A percentile compares a stretch with the other conserved stretches of the same genome.
Evolutionary conservation across 176 grass and related monocot species (phyloP).

Genomic region (Bonia amplexicaulis): DNA sequence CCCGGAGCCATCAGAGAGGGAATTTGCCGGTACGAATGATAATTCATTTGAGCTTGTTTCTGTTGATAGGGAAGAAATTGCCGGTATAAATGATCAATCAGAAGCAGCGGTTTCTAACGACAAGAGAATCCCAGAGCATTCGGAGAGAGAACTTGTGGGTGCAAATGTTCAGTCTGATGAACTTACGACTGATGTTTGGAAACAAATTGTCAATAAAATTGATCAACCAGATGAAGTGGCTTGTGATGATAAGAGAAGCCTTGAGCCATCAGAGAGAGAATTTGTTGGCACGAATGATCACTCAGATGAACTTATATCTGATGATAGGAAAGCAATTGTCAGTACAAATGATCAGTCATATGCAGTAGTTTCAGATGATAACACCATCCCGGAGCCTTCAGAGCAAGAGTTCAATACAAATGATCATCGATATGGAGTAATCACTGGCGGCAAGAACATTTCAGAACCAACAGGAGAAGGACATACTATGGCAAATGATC

Average conservation of each 20-base stretch:
- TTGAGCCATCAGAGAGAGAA: neutral
- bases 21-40: neutral
- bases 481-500: neutral
- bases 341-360: slow-evolving; percentile 2
- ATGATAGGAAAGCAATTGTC: slow-evolving; percentile 17
- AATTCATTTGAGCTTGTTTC: slow-evolving; percentile 14
- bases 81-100: slow-evolving; percentile 18
- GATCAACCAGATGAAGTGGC: neutral
- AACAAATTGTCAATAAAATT: slow-evolving; percentile 12
- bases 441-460: neutral
- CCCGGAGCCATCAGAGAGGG: slow-evolving; percentile 10
- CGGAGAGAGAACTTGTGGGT: neutral
- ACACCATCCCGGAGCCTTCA: neutral
- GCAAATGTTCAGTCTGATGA: neutral
- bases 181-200: slow-evolving; percentile 36
- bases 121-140: slow-evolving; percentile 4
- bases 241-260: neutral
- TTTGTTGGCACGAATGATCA: neutral
- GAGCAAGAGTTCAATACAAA: slow-evolving; percentile 19
- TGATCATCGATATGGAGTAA: neutral
- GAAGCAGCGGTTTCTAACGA: slow-evolving; percentile 10
- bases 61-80: neutral
- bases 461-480: slow-evolving; percentile 1
- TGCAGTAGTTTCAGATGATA: neutral
- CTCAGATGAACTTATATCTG: neutral